A percentile compares a stretch with the other conserved stretches of the same genome.
These are phyloP conservation scores for Amphicarpaea edgeworthii DNA, from an alignment of 306 rosid genomes.

Conservation along the genomic window DNA sequence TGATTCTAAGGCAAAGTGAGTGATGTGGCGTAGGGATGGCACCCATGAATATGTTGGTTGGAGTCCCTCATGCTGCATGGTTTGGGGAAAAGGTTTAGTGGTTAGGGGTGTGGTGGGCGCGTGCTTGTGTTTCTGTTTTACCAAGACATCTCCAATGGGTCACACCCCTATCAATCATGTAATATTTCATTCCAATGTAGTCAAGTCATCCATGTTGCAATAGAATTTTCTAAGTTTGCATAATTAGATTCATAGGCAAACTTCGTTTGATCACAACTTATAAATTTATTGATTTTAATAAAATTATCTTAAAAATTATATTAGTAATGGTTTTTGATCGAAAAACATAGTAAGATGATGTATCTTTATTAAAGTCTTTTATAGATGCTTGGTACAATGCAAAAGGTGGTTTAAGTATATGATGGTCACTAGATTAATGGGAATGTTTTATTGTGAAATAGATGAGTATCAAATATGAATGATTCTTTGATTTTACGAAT, in stretches of 20 bases:
- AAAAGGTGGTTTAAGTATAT: too few species aligned
- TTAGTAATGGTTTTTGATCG: too few species aligned
- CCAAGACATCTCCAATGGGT: slow-evolving; percentile 35
- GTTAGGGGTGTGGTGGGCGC: slow-evolving; percentile 46
- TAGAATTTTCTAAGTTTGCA: not conserved
- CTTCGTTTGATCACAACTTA: too few species aligned
- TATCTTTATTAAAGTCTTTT: too few species aligned
- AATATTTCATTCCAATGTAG: not conserved
- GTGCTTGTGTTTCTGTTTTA: slow-evolving; percentile 46
- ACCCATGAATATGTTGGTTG: slow-evolving; percentile 51
- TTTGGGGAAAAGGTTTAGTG: slow-evolving; percentile 36
- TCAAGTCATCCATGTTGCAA: not conserved
- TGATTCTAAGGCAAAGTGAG: slow-evolving; percentile 29
- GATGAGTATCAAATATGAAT: not conserved
- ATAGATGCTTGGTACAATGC: too few species aligned
- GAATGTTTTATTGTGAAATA: not conserved
- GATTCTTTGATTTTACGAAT: not conserved
- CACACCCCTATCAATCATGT: not conserved
- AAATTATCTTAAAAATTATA: too few species aligned
- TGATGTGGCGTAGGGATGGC: slow-evolving; percentile 54
- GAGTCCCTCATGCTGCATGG: slow-evolving; percentile 55
- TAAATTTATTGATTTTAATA: too few species aligned
- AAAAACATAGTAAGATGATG: too few species aligned
- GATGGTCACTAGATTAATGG: not conserved
- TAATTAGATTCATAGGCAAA: too few species aligned